Conservation (phyloP, 805 yeast species). For the Candida mattraensis region DNA sequence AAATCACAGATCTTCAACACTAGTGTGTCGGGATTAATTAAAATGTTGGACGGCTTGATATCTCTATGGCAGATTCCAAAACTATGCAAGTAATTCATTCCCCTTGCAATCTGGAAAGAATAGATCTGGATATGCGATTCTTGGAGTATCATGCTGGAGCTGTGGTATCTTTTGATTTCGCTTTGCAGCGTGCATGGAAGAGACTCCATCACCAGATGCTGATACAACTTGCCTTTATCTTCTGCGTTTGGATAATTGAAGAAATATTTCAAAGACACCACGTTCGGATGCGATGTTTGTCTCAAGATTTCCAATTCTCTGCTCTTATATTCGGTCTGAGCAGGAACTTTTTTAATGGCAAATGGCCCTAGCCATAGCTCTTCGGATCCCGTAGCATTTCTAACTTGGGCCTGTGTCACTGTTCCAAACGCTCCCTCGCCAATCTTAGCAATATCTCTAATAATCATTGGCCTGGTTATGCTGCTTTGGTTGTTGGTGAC, state of each 20-base stretch:
- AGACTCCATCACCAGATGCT: conserved; percentile 85
- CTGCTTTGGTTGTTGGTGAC: conserved; percentile 63
- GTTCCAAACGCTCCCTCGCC: conserved; percentile 90
- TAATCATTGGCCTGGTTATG: conserved; percentile 57
- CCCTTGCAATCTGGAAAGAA: conserved; percentile 77
- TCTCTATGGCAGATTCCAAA: conserved; percentile 82
- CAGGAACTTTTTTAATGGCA: conserved; percentile 83
- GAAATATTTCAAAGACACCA: conserved; percentile 65
- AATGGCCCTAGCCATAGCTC: conserved; percentile 71
- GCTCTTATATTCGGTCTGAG: conserved; percentile 82
- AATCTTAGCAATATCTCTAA: conserved; percentile 69
- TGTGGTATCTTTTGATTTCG: conserved; percentile 70
- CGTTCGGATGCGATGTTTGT: conserved; percentile 76
- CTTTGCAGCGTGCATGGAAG: conserved; percentile 76
- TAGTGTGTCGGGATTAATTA: conserved; percentile 70
- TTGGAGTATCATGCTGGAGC: conserved; percentile 60
- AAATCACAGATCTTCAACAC: conserved; percentile 78
- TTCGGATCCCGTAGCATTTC: conserved; percentile 25
- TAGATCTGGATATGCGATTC: conserved; percentile 74
- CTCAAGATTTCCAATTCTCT: conserved; percentile 78
- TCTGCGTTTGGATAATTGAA: conserved; percentile 64
- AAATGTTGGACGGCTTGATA: conserved; percentile 78
- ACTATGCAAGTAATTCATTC: conserved; percentile 79
- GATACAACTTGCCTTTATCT: conserved; percentile 64
- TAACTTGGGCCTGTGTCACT: conserved; percentile 68